Conservation (phyloP, 306 rosid species). For the Ormosia semicastrata region DNA sequence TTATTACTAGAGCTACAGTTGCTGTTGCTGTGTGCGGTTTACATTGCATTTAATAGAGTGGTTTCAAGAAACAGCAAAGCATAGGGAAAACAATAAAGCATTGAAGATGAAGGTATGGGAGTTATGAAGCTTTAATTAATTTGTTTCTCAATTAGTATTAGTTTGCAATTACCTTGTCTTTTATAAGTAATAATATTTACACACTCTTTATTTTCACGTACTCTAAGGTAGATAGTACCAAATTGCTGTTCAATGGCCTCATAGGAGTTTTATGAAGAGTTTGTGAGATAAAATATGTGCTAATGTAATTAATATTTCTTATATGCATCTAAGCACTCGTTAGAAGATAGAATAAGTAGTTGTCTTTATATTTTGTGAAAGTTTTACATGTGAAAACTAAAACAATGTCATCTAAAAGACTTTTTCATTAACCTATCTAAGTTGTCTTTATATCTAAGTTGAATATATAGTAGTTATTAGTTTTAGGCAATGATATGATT, state of each 20-base stretch:
- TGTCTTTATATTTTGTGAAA: too few species aligned
- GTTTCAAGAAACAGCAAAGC: not conserved
- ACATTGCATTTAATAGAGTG: not conserved
- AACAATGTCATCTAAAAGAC: too few species aligned
- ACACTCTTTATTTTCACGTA: too few species aligned
- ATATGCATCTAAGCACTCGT: not conserved
- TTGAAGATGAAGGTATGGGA: conserved; percentile 8
- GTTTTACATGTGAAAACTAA: too few species aligned
- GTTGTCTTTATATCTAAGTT: too few species aligned
- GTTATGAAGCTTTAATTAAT: not conserved
- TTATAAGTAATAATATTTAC: not conserved
- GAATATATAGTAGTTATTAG: too few species aligned
- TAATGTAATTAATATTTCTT: not conserved
- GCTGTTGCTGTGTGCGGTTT: not conserved
- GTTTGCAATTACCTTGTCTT: not conserved
- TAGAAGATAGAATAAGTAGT: not conserved
- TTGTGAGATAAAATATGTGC: not conserved
- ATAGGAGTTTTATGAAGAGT: not conserved
- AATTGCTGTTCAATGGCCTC: not conserved
- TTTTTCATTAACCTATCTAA: too few species aligned
- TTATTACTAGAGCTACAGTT: not conserved
- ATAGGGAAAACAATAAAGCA: not conserved
- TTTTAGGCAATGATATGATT: not conserved
- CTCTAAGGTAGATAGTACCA: too few species aligned
- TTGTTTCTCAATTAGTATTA: not conserved